Percentiles rank a stretch among this genome's conserved stretches.
Conservation (phyloP, 2,329 filamentous ascomycete species). For the Ustulina deusta region DNA sequence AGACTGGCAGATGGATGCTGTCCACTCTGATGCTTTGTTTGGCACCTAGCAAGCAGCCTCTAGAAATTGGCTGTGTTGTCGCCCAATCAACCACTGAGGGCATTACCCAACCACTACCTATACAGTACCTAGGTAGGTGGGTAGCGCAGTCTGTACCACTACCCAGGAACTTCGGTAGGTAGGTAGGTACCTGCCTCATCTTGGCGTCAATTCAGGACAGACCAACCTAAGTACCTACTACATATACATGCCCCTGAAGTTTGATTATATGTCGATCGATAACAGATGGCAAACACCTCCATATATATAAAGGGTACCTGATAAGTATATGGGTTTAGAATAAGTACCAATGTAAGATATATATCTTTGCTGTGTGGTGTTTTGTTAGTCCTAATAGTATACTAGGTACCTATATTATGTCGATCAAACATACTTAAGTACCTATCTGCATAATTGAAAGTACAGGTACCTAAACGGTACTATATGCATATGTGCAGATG, state of each 20-base stretch:
- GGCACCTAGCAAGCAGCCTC: constrained; percentile 14
- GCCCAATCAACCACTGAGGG: constrained; percentile 27
- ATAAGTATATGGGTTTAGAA: too few relatives aligned
- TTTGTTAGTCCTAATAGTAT: too few relatives aligned
- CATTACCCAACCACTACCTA: constrained; percentile 4
- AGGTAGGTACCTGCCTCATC: neutral
- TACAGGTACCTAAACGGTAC: neutral
- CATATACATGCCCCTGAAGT: neutral
- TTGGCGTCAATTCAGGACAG: neutral
- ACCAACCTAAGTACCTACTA: too few relatives aligned
- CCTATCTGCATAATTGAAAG: neutral
- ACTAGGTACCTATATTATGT: too few relatives aligned
- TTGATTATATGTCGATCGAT: neutral
- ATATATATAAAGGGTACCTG: neutral
- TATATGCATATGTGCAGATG: neutral
- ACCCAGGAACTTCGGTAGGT: neutral
- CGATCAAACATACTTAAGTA: too few relatives aligned
- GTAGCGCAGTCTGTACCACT: neutral
- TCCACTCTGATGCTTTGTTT: constrained; percentile 26
- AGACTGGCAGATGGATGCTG: neutral
- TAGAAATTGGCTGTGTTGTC: constrained; percentile 19
- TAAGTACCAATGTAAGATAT: too few relatives aligned
- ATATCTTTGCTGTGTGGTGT: too few relatives aligned
- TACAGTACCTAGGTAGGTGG: neutral
- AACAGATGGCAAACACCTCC: too few relatives aligned